Percentiles rank a stretch among this genome's conserved stretches.
These are phyloP conservation scores for Penstemon davidsonii DNA, from an alignment of 257 asterid species.

Conservation along the genomic window DNA sequence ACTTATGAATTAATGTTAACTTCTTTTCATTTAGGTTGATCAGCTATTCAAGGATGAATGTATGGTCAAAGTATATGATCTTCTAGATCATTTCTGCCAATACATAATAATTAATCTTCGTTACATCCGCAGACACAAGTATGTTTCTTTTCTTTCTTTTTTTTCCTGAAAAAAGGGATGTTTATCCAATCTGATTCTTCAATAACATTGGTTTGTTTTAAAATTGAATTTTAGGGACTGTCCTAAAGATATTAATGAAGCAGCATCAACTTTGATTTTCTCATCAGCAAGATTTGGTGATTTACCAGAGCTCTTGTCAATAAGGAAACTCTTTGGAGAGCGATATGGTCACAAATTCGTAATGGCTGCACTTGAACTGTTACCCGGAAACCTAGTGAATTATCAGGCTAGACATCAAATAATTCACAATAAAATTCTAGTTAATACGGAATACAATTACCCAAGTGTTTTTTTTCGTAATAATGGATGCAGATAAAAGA, in stretches of 20 bases:
- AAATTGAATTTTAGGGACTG: constrained; percentile 53
- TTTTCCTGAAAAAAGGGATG: no score
- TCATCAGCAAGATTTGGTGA: constrained; percentile 82
- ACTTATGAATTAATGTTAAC: no score
- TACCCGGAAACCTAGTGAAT: constrained; percentile 67
- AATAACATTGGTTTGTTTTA: no score
- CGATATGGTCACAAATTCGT: constrained; percentile 66
- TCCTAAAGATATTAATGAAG: constrained; percentile 73
- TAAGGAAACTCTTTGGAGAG: constrained; percentile 59
- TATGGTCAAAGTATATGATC: constrained; percentile 55
- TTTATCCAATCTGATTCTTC: no score
- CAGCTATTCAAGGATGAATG: constrained; percentile 60
- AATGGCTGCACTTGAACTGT: constrained; percentile 53
- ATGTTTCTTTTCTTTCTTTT: background rate
- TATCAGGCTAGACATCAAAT: constrained; percentile 45
- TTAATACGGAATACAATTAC: background rate
- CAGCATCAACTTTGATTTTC: constrained; percentile 66
- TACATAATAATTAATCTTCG: constrained; percentile 48
- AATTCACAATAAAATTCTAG: no score
- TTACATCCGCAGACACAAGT: constrained; percentile 69
- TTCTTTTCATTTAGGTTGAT: constrained; percentile 51
- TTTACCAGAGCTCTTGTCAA: constrained; percentile 61
- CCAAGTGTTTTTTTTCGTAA: background rate
- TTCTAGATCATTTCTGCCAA: constrained; percentile 62
- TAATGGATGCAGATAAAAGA: constrained; percentile 49